Base-by-base conservation (phyloP, 1,139 yeast genomes). In the Oligophagozyma castellii region DNA sequence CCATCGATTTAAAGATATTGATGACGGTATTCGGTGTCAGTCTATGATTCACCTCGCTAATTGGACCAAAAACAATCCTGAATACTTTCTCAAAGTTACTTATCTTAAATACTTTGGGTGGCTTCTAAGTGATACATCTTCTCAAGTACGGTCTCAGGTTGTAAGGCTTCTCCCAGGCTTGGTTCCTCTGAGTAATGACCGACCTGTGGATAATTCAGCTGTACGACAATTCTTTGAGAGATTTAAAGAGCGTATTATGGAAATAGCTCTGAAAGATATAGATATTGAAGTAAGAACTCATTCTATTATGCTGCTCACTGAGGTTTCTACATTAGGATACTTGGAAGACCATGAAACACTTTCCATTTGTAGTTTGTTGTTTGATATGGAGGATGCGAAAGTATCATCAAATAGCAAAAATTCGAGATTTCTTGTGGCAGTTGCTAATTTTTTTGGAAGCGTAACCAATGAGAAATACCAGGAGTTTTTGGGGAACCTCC, bases 1-100 rank as follows among this genome's bases (percentile, higher is more conserved):
- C 6, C 83, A 76, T 43, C 61, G 96, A 38, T 79, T 79, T 48
- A 71, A 86, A 37, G 96, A 86, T 51, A 65, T 77, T 8, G 94
- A 83, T 46, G 70, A 76, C 5, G 53, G 55, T 6, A 76, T 84
- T 19, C 64, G 96, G 39, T 64, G 66, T 14, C 83, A 75, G 33
- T 78, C 93, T 35, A 59, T 81, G 39, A 46, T 52, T 11, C 63
- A 67, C 24, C 58, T 84, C 28, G 71, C 83, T 13, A 60, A 56
- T 16, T 77, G 93, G 78, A 77, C 81, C 60, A 59, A 65, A n/a
- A 48, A 58, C 5, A 68, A 67, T 37, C 93, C 94, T 0, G 83
- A 75, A 33, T 58, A 64, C 32, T 84, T 79, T 44, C 64, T 78
- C 41, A 79, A 73, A 35, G 73, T 77, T 2, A 58, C 72, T 1